Conservation (phyloP, 2,329 filamentous ascomycete genomes). For the Lithohypha guttulata region DNA sequence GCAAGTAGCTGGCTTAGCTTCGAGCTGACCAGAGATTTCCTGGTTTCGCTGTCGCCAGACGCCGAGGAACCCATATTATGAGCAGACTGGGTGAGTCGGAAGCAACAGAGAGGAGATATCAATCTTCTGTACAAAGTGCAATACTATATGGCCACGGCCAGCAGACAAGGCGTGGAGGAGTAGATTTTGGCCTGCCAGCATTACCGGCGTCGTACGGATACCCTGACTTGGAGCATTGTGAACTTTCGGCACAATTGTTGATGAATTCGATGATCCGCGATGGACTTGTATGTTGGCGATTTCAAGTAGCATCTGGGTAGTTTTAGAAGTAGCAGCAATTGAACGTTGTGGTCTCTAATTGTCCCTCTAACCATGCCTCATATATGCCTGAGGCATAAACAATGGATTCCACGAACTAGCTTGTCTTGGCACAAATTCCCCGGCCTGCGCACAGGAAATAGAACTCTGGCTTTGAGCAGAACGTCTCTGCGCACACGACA, state of each 20-base stretch:
- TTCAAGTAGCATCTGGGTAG: no score
- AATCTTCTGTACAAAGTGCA: no score
- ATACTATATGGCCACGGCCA: no score
- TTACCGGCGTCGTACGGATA: background rate
- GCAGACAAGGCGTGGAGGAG: no score
- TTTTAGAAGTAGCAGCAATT: no score
- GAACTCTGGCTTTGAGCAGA: background rate
- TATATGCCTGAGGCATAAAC: background rate
- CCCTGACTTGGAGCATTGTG: background rate
- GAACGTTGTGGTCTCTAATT: no score
- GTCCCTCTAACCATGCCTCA: background rate
- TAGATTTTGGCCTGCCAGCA: background rate
- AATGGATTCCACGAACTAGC: background rate
- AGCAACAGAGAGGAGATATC: no score
- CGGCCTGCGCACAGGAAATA: background rate
- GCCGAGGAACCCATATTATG: constrained; percentile 16
- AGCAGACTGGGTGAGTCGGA: constrained; percentile 2
- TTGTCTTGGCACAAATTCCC: background rate
- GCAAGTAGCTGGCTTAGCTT: constrained; percentile 97
- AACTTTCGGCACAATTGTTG: background rate
- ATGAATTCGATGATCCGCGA: no score
- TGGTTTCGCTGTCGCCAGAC: constrained; percentile 38
- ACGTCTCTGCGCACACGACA: constrained; percentile 5
- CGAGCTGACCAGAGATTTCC: constrained; percentile 80
- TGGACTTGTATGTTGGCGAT: no score